phyloP scores from a whole-genome alignment of 345 rosid genomes.

The Eucalyptus leucophloia region DNA sequence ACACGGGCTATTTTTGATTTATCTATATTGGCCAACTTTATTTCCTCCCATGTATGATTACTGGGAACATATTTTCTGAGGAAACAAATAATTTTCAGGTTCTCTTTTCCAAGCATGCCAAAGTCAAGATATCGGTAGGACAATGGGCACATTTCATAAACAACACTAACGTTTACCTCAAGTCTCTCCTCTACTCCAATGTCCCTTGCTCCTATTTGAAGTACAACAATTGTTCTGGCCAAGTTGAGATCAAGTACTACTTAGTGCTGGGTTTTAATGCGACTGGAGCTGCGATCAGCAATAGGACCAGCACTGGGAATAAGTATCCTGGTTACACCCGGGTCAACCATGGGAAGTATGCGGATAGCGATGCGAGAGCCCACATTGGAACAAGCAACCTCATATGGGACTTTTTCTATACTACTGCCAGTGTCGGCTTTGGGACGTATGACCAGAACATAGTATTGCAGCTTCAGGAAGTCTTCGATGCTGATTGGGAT shows the following conservation, averaged over 20 bases:
- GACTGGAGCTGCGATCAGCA: slow-evolving; percentile 53
- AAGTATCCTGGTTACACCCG: slow-evolving; percentile 49
- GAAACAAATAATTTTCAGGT: slow-evolving; percentile 18
- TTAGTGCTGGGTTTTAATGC: slow-evolving; percentile 54
- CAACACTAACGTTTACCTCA: slow-evolving; percentile 53
- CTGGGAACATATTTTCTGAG: neutral
- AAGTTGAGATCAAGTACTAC: slow-evolving; percentile 68
- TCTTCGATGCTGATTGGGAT: slow-evolving; percentile 81
- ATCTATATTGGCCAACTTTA: neutral
- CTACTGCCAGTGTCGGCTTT: slow-evolving; percentile 70
- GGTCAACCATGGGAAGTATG: slow-evolving; percentile 77
- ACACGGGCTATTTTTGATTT: neutral
- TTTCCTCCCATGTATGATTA: neutral
- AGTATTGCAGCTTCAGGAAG: slow-evolving; percentile 59
- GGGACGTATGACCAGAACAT: slow-evolving; percentile 48
- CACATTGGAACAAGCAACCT: slow-evolving; percentile 75
- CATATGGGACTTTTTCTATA: slow-evolving; percentile 69
- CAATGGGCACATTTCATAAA: slow-evolving; percentile 56
- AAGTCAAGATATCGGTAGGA: slow-evolving; percentile 64
- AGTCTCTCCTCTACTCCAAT: slow-evolving; percentile 57
- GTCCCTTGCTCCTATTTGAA: slow-evolving; percentile 51
- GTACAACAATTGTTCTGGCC: slow-evolving; percentile 47
- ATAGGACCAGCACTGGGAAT: slow-evolving; percentile 42
- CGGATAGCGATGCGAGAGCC: slow-evolving; percentile 49
- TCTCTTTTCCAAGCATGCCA: slow-evolving; percentile 70